Evolutionary conservation across 1,284 basidiomycete species (phyloP), one percentile per base, ranked within the genome.

Genomic region (Thelephora terrestris): DNA sequence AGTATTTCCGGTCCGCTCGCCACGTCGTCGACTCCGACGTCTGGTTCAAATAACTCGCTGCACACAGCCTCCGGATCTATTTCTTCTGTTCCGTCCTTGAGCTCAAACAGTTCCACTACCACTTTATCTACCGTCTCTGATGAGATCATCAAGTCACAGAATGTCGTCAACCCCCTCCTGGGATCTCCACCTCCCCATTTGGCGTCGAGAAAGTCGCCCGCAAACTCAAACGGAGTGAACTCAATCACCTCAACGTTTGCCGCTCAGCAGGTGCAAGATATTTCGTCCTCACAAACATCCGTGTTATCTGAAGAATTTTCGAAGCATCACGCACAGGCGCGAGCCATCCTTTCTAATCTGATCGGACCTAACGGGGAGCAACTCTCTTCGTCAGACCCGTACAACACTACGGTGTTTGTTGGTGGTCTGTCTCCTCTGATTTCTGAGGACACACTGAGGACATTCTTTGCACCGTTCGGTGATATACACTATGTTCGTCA

Each of bases 361-460:
- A 87, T 89, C 43, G 85, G 85, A 17, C 86, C 85, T 0, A 87
- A 88, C 54, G 87, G 85, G 42, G 87, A 88, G 63, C 86, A 87
- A 57, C 71, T 90, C 52, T 86, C 86, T 47, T 82, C 84, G 24
- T 85, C 84, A 9, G 91, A 93, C 59, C 90, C 89, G 7, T 90
- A 91, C 62, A 94, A 94, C 58, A 92, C 90, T 16, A 94, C 91
- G 4, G 90, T 93, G 2, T 94, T 94, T 56, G 91, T 94, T 23
- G 91, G 91, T 29, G 91, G 91, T 0, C 61, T 94, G 47, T 88
- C 85, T 6, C 86, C 87, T 20, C 66, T 91, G 52, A 91, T 94
- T 43, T 82, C 83, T 25, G 91, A 93, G 63, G 91, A 92, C 45
- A 91, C 89, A 1, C 65, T 94, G 57, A 74, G 85, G 61, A 89